Conservation (phyloP, 2,329 filamentous ascomycete genomes). For the Corinectria fuckeliana region DNA sequence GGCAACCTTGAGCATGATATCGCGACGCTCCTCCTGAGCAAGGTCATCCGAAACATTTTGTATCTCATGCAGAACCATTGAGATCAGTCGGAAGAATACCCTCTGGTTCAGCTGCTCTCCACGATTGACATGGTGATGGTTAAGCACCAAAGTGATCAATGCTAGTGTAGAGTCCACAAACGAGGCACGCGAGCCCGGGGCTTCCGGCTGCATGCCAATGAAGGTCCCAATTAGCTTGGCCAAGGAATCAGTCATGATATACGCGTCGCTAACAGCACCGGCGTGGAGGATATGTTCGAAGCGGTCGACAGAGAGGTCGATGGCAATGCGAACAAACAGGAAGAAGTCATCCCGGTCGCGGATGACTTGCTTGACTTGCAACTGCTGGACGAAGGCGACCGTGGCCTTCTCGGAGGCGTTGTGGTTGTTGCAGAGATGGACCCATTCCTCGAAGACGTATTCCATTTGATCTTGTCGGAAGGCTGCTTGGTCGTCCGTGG, state of each 20-base stretch:
- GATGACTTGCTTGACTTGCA: slow-evolving; percentile 77
- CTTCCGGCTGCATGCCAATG: slow-evolving; percentile 73
- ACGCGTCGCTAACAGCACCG: slow-evolving; percentile 64
- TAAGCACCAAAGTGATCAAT: slow-evolving; percentile 80
- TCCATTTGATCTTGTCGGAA: slow-evolving; percentile 83
- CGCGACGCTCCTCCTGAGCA: slow-evolving; percentile 66
- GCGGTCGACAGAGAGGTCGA: slow-evolving; percentile 79
- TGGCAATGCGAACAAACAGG: slow-evolving; percentile 78
- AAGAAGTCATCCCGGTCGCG: slow-evolving; percentile 77
- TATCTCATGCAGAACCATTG: slow-evolving; percentile 79
- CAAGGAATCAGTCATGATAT: slow-evolving; percentile 76
- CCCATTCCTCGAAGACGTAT: slow-evolving; percentile 97
- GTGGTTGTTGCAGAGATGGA: slow-evolving; percentile 79
- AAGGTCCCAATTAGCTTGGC: slow-evolving; percentile 81
- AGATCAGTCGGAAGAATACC: slow-evolving; percentile 90
- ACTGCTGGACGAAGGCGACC: slow-evolving; percentile 80
- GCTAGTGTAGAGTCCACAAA: slow-evolving; percentile 81
- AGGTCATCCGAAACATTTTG: slow-evolving; percentile 64
- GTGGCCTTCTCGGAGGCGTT: slow-evolving; percentile 75
- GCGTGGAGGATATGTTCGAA: slow-evolving; percentile 76
- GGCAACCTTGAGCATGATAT: slow-evolving; percentile 76
- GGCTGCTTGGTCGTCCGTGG: slow-evolving; percentile 57
- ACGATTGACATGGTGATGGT: slow-evolving; percentile 81
- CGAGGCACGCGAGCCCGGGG: slow-evolving; percentile 67
- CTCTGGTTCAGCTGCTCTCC: slow-evolving; percentile 85